Conservation (phyloP, 176 grass and related monocot species). For the Oryza meridionalis region DNA sequence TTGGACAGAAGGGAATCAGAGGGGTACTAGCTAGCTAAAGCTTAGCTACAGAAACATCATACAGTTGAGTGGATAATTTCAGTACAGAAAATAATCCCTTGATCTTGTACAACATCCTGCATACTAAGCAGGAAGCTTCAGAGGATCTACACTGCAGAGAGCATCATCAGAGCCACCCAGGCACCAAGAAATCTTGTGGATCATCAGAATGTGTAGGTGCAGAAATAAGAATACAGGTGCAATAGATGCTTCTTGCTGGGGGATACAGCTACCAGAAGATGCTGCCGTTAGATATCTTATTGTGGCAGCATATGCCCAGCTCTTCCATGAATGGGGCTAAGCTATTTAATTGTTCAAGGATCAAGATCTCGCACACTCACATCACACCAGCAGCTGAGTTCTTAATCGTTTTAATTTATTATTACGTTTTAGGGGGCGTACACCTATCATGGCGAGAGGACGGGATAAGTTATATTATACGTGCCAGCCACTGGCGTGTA, state of each 20-base stretch:
- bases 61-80: not conserved
- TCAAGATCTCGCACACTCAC: constrained; percentile 38
- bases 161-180: constrained; percentile 24
- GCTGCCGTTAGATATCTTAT: constrained; percentile 45
- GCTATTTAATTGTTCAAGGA: constrained; percentile 39
- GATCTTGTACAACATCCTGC: not conserved
- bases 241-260: constrained; percentile 56
- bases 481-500: constrained; percentile 44
- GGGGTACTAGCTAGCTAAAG: not conserved
- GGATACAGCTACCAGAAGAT: constrained; percentile 51
- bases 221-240: constrained; percentile 27
- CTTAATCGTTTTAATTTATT: constrained; percentile 9
- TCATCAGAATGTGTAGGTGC: constrained; percentile 29
- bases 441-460: constrained; percentile 32
- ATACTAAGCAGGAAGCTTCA: constrained; percentile 45
- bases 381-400: not conserved
- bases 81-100: not conserved
- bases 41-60: constrained; percentile 18
- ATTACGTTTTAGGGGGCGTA: not conserved
- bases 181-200: constrained; percentile 19
- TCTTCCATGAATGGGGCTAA: constrained; percentile 20
- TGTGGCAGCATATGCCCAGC: constrained; percentile 28
- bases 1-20: not conserved
- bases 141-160: constrained; percentile 20
- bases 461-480: constrained; percentile 40